Percentiles rank a stretch among this genome's conserved stretches.
Evolutionary conservation across 495 filamentous ascomycete genomes (phyloP).

Genomic region (Xanthoparmelia taractica): DNA sequence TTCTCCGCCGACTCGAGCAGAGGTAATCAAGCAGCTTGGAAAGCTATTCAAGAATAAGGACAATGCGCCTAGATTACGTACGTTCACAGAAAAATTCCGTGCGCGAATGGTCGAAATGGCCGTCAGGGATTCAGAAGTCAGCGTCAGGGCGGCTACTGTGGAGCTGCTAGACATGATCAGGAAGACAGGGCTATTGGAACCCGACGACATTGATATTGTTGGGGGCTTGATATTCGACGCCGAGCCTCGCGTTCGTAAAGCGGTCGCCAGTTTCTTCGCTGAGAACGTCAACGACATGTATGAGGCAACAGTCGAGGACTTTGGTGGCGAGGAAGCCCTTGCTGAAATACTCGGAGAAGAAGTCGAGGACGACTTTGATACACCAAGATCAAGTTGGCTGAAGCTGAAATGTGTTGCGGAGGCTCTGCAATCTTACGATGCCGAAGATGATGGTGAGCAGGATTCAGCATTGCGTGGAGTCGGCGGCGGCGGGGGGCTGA

Average conservation of each 20-base stretch:
- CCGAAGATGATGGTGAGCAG: constrained; percentile 42
- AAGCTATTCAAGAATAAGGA: constrained; percentile 67
- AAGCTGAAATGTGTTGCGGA: constrained; percentile 85
- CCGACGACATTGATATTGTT: constrained; percentile 78
- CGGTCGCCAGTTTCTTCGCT: constrained; percentile 82
- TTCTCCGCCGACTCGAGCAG: constrained; percentile 56
- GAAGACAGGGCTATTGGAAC: constrained; percentile 78
- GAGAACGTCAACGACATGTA: constrained; percentile 76
- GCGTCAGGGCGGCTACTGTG: constrained; percentile 68
- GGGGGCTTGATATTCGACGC: constrained; percentile 81
- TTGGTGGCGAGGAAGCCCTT: constrained; percentile 71
- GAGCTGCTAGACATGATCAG: constrained; percentile 74
- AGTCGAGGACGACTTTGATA: constrained; percentile 60
- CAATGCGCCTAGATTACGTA: constrained; percentile 66
- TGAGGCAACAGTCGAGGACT: constrained; percentile 70
- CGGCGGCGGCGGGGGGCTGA: constrained; percentile 42
- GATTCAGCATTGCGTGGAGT: constrained; percentile 29
- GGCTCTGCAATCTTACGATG: constrained; percentile 70
- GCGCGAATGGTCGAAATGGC: constrained; percentile 90
- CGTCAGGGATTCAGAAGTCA: constrained; percentile 65
- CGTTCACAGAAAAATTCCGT: constrained; percentile 86
- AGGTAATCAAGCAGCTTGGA: constrained; percentile 72
- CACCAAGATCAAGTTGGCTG: constrained; percentile 74
- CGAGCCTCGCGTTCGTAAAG: constrained; percentile 73
- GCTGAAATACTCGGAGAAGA: constrained; percentile 57